Percentiles rank a stretch among this genome's conserved stretches.
These are phyloP conservation scores for Garcia nutans DNA, from an alignment of 345 rosid species.

Conservation along the genomic window DNA sequence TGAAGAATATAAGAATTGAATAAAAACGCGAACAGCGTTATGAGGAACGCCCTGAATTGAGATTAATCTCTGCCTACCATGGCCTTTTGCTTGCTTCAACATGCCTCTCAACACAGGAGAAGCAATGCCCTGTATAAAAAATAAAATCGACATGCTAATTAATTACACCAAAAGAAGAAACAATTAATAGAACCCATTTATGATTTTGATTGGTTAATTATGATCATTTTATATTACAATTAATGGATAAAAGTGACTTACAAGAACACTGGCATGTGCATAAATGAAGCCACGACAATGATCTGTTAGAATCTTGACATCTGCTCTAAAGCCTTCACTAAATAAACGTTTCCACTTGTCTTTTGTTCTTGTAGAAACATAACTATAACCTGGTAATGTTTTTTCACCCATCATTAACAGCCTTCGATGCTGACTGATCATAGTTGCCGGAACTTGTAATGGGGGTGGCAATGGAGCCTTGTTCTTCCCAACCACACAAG, in stretches of 20 bases:
- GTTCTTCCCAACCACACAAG: slow-evolving; percentile 8
- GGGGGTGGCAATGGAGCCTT: slow-evolving; percentile 53
- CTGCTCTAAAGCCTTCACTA: slow-evolving; percentile 67
- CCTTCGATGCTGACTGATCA: slow-evolving; percentile 15
- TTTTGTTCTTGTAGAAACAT: slow-evolving; percentile 39
- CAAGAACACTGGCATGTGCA: slow-evolving; percentile 73
- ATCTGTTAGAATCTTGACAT: slow-evolving; percentile 54
- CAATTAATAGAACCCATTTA: too few species aligned
- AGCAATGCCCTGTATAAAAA: slow-evolving; percentile 62
- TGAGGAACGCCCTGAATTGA: slow-evolving; percentile 69
- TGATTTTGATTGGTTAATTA: not conserved
- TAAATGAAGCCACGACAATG: slow-evolving; percentile 44
- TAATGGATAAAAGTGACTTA: slow-evolving; percentile 31
- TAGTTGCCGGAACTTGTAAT: slow-evolving; percentile 39
- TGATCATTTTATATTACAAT: not conserved
- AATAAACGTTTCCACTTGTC: slow-evolving; percentile 76
- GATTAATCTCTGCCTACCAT: slow-evolving; percentile 45
- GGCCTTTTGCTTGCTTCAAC: slow-evolving; percentile 57
- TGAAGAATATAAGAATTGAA: slow-evolving; percentile 80
- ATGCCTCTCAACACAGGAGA: slow-evolving; percentile 74
- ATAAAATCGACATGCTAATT: too few species aligned
- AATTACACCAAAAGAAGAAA: too few species aligned
- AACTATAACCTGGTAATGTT: slow-evolving; percentile 24
- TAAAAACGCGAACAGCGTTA: slow-evolving; percentile 67
- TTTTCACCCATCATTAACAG: slow-evolving; percentile 13